A percentile compares a stretch with the other conserved stretches of the same genome.
phyloP scores from a whole-genome alignment of 2,329 filamentous ascomycete genomes.

The Cladosporium sp. region DNA sequence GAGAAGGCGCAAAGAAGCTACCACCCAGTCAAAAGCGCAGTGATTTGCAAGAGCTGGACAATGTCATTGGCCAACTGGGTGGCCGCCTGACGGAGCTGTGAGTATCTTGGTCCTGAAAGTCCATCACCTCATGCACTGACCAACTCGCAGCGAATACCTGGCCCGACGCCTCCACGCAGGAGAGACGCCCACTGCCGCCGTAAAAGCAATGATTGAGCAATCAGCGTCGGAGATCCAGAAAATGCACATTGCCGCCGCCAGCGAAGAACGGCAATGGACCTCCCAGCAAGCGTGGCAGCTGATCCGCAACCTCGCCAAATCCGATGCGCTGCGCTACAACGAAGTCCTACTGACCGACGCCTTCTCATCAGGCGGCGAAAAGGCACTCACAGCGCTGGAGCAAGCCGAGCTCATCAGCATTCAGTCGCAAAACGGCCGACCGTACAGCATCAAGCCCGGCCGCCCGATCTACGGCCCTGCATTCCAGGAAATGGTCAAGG shows the following conservation, averaged over 20 bases:
- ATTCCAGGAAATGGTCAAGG: slow-evolving; percentile 64
- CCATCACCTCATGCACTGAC: neutral
- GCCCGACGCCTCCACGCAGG: slow-evolving; percentile 84
- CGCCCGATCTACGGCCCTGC: slow-evolving; percentile 83
- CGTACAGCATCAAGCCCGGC: slow-evolving; percentile 69
- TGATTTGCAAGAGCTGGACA: slow-evolving; percentile 67
- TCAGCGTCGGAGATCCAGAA: slow-evolving; percentile 86
- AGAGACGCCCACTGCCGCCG: slow-evolving; percentile 72
- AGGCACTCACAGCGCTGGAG: slow-evolving; percentile 70
- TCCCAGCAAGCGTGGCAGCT: slow-evolving; percentile 85
- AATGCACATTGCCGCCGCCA: slow-evolving; percentile 69
- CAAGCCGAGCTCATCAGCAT: slow-evolving; percentile 82
- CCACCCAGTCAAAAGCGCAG: slow-evolving; percentile 42
- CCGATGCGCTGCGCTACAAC: slow-evolving; percentile 71
- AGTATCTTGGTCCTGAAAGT: neutral
- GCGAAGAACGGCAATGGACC: slow-evolving; percentile 63
- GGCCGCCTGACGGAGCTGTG: slow-evolving; percentile 84
- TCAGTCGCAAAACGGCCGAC: slow-evolving; percentile 65
- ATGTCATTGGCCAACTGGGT: slow-evolving; percentile 73
- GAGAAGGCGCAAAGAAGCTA: slow-evolving; percentile 36
- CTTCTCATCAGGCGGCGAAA: slow-evolving; percentile 67
- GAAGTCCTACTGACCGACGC: slow-evolving; percentile 71
- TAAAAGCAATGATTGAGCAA: slow-evolving; percentile 83
- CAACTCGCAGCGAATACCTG: slow-evolving; percentile 59
- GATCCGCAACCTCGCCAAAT: slow-evolving; percentile 68